Evolutionary conservation across 257 asterid genomes (phyloP).

Genomic region (Solanum dulcamara): DNA sequence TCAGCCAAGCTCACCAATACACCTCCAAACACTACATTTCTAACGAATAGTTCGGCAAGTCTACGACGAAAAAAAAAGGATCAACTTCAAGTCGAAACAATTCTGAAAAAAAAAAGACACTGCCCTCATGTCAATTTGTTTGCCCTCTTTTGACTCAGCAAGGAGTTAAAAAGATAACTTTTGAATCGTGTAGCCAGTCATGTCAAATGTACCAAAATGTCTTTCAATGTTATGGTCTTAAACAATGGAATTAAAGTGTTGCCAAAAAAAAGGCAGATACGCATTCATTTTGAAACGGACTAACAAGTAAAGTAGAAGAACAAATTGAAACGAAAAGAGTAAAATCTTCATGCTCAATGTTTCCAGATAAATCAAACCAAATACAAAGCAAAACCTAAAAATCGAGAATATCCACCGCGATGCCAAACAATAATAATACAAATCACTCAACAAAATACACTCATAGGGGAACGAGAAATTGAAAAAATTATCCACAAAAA

Average conservation of each 20-base stretch:
- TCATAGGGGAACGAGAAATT: neutral
- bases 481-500: neutral
- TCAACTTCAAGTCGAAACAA: neutral
- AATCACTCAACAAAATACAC: neutral
- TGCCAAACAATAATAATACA: neutral
- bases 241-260: neutral
- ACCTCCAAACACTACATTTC: neutral
- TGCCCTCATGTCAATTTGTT: neutral
- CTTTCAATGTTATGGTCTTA: neutral
- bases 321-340: neutral
- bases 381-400: neutral
- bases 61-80: neutral
- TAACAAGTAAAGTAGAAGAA: neutral
- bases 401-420: neutral
- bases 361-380: neutral
- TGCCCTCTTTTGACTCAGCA: neutral
- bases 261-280: neutral
- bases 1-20: neutral
- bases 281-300: neutral
- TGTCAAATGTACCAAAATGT: neutral
- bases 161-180: neutral
- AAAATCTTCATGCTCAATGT: neutral
- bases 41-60: neutral
- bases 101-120: neutral
- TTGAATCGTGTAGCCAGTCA: neutral